A percentile compares a stretch with the other conserved stretches of the same genome.
phyloP scores from a whole-genome alignment of 1,284 basidiomycete species.

The Heterobasidion parviporum region DNA sequence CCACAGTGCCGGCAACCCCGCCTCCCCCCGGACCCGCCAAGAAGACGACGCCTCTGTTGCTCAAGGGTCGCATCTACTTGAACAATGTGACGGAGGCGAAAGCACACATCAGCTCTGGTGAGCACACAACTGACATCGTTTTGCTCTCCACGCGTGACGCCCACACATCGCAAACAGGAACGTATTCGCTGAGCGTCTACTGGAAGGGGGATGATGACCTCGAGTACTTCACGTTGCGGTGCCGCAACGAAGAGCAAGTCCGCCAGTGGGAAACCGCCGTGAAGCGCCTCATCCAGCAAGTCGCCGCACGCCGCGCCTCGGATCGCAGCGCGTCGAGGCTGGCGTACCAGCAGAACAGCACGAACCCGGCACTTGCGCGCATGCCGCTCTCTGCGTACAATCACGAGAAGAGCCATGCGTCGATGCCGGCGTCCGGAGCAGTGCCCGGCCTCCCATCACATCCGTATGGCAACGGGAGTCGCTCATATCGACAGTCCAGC shows the following conservation, averaged over 20 bases:
- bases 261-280: slow-evolving; percentile 89
- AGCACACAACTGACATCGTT: slow-evolving; percentile 15
- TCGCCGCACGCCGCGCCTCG: slow-evolving; percentile 52
- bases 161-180: slow-evolving; percentile 16
- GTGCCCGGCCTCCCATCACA: slow-evolving; percentile 20
- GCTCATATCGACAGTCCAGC: slow-evolving; percentile 14
- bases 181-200: slow-evolving; percentile 78
- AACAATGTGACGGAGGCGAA: slow-evolving; percentile 87
- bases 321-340: slow-evolving; percentile 44
- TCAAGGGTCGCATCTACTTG: slow-evolving; percentile 97
- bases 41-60: slow-evolving; percentile 73
- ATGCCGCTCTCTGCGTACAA: slow-evolving; percentile 14
- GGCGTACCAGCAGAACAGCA: slow-evolving; percentile 30
- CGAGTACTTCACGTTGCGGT: slow-evolving; percentile 92
- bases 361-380: slow-evolving; percentile 27
- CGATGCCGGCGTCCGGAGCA: slow-evolving; percentile 6
- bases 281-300: slow-evolving; percentile 76
- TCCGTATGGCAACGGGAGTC: slow-evolving; percentile 27
- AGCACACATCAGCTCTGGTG: slow-evolving; percentile 53
- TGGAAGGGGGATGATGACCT: slow-evolving; percentile 91
- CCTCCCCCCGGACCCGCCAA: slow-evolving; percentile 45
- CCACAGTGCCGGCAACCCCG: slow-evolving; percentile 31
- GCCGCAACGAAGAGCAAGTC: slow-evolving; percentile 89
- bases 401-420: slow-evolving; percentile 12
- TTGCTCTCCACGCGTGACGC: slow-evolving; percentile 6